Conservation (phyloP, 139 green algal genomes). For the Micractinium sp. region DNA sequence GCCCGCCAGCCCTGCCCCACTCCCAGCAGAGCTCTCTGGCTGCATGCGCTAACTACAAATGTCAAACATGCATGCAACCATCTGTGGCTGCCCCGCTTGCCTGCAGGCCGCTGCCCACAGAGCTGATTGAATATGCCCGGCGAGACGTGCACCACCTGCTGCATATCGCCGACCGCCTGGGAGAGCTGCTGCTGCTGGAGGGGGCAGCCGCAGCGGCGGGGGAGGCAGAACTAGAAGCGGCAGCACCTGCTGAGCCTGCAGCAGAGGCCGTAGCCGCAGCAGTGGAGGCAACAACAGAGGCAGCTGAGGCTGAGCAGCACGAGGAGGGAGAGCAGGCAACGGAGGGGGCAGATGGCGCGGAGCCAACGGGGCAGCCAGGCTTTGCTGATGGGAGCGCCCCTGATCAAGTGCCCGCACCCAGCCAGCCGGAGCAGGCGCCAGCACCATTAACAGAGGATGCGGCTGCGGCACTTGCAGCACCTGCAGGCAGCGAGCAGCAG, state of each 20-base stretch:
- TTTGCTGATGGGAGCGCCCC: background rate
- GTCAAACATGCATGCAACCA: background rate
- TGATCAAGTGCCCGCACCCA: background rate
- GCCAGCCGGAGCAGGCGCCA: background rate
- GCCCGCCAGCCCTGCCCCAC: no score
- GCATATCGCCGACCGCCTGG: constrained; percentile 65
- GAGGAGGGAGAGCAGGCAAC: background rate
- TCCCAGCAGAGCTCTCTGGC: background rate
- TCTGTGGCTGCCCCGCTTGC: background rate
- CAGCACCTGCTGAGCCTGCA: background rate
- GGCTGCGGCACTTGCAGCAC: background rate
- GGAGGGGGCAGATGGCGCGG: background rate
- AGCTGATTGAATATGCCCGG: constrained; percentile 72
- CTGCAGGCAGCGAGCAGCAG: background rate
- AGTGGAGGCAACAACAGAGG: background rate
- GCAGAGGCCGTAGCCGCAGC: background rate
- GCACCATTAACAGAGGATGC: background rate
- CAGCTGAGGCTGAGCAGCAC: background rate
- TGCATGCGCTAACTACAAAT: no score
- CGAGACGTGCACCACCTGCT: constrained; percentile 80
- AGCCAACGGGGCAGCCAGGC: background rate
- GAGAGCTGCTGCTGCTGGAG: constrained; percentile 43
- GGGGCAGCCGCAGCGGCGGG: background rate
- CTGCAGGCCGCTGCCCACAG: constrained; percentile 66
- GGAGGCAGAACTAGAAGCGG: background rate